Percentiles rank a stretch among this genome's conserved stretches.
phyloP scores from a whole-genome alignment of 768 basidiomycete species.

The Leccinum longicurvipes region DNA sequence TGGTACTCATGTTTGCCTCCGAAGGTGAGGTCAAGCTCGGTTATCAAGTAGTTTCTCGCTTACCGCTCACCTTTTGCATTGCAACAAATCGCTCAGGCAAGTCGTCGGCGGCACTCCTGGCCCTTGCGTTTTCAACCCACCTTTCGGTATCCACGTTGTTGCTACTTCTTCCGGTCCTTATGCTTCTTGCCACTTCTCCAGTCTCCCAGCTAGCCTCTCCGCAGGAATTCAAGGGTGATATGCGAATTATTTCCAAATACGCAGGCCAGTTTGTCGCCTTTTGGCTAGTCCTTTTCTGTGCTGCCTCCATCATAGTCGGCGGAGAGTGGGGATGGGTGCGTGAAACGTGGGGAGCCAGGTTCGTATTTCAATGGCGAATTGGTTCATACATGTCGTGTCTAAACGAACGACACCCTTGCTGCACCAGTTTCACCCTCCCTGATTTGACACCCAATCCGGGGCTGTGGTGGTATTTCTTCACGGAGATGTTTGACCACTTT shows the following conservation, averaged over 20 bases:
- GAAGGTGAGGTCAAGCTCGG: conserved; percentile 44
- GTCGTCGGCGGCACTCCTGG: conserved; percentile 53
- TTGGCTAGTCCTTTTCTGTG: conserved; percentile 39
- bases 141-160: conserved; percentile 69
- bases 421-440: conserved; percentile 67
- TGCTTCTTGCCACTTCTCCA: conserved; percentile 61
- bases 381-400: not conserved
- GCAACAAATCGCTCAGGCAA: conserved; percentile 43
- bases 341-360: conserved; percentile 88
- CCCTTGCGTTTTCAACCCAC: conserved; percentile 70
- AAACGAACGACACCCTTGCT: not conserved
- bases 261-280: conserved; percentile 50
- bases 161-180: conserved; percentile 60
- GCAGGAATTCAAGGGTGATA: conserved; percentile 23
- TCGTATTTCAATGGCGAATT: conserved; percentile 8
- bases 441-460: conserved; percentile 94
- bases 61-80: not conserved
- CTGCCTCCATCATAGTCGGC: conserved; percentile 52
- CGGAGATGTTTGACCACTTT: conserved; percentile 99
- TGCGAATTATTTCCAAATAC: conserved; percentile 26
- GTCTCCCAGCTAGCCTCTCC: conserved; percentile 70
- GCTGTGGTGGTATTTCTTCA: conserved; percentile 99
- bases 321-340: conserved; percentile 67
- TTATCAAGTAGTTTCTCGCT: not conserved
- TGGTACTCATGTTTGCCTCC: conserved; percentile 67